Base-by-base conservation (phyloP, 306 rosid species). In the Urtica urens region DNA sequence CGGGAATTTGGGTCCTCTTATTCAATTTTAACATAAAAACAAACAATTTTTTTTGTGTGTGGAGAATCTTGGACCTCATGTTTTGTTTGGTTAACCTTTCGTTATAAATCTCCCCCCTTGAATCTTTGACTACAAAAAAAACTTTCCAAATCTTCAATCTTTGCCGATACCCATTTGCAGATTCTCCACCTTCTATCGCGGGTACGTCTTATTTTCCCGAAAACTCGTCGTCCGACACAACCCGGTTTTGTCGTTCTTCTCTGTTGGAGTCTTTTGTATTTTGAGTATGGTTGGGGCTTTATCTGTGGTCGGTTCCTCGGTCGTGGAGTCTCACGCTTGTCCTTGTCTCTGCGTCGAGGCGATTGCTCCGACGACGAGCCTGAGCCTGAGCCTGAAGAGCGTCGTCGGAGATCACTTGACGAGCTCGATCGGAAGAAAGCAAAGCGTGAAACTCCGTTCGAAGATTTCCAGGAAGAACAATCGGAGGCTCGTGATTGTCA, bases 321-420 rank as follows among this genome's bases (percentile, higher is more conserved):
- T 79, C 62, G 73, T 88, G 81, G 97, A 90, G 20, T 76, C 93
- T 16, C 95, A 77, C 55, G 61, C 75, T n/a, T 65, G 86, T 13
- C 93, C 95, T 3, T 81, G 93, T 69, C 65, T 88, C 71, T 90
- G 95, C 59, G 72, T 84, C 56, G 97, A 84, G 56, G 82, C 84
- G 17, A 59, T 83, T 39, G 78, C 90, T 25, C 49, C 90, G 9
- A 76, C 77, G 1, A 78, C 66, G 58, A 80, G 51, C 61, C 65
- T 77, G 1, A 79, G 68, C 49, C 56, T 78, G 58, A 80, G 50
- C 63, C 65, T 72, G 67, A 86, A 69, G 69, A 80, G 73, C 55
- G 70, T 75, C 14, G 93, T 75, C 17, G 93, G 85, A 29, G 85
- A 73, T 33, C 58, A 69, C 64, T 76, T 55, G 49, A 82, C 62